Percentiles rank a stretch among this genome's conserved stretches.
phyloP scores from a whole-genome alignment of 2,329 filamentous ascomycete species.

The Ophiosphaerella korrae region DNA sequence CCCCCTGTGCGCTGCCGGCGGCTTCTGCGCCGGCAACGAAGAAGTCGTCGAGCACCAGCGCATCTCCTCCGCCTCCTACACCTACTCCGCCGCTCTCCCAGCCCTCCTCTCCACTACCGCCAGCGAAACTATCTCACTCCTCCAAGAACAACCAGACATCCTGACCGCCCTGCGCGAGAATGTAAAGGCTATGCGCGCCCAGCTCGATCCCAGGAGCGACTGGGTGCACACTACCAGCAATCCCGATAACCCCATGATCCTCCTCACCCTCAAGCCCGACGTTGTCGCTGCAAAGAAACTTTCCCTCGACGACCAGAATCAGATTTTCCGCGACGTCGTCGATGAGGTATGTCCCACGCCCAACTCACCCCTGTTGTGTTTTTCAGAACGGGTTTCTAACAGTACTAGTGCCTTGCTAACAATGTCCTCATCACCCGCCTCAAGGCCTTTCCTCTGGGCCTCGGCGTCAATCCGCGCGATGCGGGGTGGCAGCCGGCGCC shows the following conservation, averaged over 20 bases:
- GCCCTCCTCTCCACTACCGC: conserved; percentile 95
- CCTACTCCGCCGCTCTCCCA: conserved; percentile 91
- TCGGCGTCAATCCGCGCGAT: conserved; percentile 69
- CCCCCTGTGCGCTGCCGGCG: conserved; percentile 87
- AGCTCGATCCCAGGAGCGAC: conserved; percentile 90
- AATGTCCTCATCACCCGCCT: conserved; percentile 87
- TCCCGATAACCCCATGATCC: conserved; percentile 83
- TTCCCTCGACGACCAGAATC: conserved; percentile 77
- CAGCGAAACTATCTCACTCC: conserved; percentile 83
- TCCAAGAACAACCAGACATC: conserved; percentile 86
- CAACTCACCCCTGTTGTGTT: neutral
- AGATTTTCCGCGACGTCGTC: conserved; percentile 85
- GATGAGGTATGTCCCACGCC: conserved; percentile 74
- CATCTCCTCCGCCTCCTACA: conserved; percentile 89
- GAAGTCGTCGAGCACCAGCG: conserved; percentile 97
- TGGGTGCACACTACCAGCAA: conserved; percentile 86
- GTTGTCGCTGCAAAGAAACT: conserved; percentile 74
- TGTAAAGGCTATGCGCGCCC: conserved; percentile 80
- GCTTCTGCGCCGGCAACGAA: conserved; percentile 89
- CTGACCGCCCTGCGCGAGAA: conserved; percentile 81
- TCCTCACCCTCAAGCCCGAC: conserved; percentile 82
- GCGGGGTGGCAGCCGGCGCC: conserved; percentile 71
- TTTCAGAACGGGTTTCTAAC: conserved; percentile 13
- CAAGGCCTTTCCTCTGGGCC: conserved; percentile 70
- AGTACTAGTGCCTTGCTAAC: conserved; percentile 74